These are phyloP conservation scores for Excoecaria cochinchinensis DNA, from an alignment of 345 rosid species.

Conservation along the genomic window DNA sequence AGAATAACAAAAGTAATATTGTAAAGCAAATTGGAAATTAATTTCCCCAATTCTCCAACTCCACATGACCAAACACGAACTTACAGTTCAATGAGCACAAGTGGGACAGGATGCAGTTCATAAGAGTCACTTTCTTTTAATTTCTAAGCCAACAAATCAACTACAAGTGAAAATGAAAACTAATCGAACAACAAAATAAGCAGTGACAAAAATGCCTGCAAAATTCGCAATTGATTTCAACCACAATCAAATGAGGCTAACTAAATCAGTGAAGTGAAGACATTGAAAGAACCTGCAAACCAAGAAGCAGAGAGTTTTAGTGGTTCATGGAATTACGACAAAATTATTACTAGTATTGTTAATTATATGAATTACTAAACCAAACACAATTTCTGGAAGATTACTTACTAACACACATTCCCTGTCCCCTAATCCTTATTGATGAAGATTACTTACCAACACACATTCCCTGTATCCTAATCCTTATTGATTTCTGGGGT, in stretches of 20 bases:
- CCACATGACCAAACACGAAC: background rate
- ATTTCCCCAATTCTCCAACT: background rate
- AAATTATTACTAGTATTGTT: background rate
- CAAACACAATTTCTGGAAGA: too few relatives aligned
- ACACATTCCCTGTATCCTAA: too few relatives aligned
- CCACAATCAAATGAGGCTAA: background rate
- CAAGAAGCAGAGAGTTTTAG: conserved; percentile 82
- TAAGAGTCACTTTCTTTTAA: background rate
- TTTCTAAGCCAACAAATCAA: background rate
- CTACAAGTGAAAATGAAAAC: too few relatives aligned
- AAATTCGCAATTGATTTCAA: background rate
- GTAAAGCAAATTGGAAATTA: too few relatives aligned
- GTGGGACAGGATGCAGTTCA: too few relatives aligned
- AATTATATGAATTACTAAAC: too few relatives aligned
- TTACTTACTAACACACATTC: too few relatives aligned
- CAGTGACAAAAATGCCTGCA: background rate
- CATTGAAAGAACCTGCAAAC: conserved; percentile 58
- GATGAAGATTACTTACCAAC: too few relatives aligned
- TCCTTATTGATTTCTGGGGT: too few relatives aligned
- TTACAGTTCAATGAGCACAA: too few relatives aligned
- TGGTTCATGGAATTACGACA: conserved; percentile 40
- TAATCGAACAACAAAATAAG: background rate
- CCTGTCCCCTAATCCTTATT: too few relatives aligned
- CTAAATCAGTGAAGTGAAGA: background rate
- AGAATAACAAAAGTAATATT: too few relatives aligned